Conservation (phyloP, 2,329 filamentous ascomycete species). For the Microascus cirrosus region DNA sequence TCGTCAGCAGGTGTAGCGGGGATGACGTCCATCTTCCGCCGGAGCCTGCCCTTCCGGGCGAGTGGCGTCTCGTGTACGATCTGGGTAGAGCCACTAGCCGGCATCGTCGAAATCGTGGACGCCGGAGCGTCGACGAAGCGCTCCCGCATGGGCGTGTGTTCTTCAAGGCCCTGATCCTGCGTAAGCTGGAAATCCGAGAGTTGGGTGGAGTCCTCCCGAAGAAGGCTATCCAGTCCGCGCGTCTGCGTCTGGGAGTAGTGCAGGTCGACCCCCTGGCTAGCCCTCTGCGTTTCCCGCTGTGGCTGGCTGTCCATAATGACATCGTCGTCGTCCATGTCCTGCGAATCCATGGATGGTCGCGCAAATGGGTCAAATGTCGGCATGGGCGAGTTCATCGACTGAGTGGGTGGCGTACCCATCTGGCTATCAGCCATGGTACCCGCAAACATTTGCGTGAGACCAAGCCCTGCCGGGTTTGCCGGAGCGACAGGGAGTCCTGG, state of each 20-base stretch:
- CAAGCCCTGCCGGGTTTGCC: constrained; percentile 50
- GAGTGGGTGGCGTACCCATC: neutral
- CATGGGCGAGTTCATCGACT: constrained; percentile 34
- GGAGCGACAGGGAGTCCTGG: constrained; percentile 48
- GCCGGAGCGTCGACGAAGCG: constrained; percentile 53
- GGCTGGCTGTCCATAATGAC: constrained; percentile 37
- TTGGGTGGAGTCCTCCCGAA: constrained; percentile 44
- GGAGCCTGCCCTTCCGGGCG: constrained; percentile 45
- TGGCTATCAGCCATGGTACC: constrained; percentile 65
- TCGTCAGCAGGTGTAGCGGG: constrained; percentile 28
- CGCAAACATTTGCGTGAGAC: constrained; percentile 82
- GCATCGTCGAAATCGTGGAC: constrained; percentile 62
- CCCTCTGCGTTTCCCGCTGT: constrained; percentile 19
- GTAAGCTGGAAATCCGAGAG: constrained; percentile 63
- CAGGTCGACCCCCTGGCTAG: constrained; percentile 35
- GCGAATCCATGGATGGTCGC: constrained; percentile 27
- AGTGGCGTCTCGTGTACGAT: constrained; percentile 53
- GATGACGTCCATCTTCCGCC: constrained; percentile 25
- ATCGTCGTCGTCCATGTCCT: constrained; percentile 45
- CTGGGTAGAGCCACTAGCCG: constrained; percentile 25
- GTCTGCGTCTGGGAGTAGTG: constrained; percentile 51
- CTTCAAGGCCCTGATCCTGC: constrained; percentile 68
- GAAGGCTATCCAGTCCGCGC: constrained; percentile 45
- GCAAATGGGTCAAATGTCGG: constrained; percentile 44
- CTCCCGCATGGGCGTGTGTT: constrained; percentile 59